Evolutionary conservation across 2,329 filamentous ascomycete genomes (phyloP).

Genomic region (Botrytis aclada): DNA sequence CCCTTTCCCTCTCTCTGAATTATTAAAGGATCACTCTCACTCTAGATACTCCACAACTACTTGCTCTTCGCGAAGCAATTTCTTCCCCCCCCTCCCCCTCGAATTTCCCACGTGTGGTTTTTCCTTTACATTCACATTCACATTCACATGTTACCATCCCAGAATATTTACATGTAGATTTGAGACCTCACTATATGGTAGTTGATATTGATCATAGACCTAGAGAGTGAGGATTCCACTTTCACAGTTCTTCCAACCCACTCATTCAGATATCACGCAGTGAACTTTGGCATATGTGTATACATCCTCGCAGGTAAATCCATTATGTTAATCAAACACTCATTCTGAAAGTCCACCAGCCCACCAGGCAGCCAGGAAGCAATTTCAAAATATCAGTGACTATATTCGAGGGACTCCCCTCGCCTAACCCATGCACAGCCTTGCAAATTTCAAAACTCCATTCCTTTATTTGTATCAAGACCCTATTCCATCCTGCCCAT

Average conservation of each 20-base stretch:
- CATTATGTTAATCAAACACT: conserved; percentile 3
- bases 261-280: not conserved
- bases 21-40: too few relatives aligned
- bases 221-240: too few relatives aligned
- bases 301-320: not conserved
- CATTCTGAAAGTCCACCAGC: not conserved
- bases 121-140: too few relatives aligned
- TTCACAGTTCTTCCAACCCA: not conserved
- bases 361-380: not conserved
- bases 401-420: not conserved
- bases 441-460: not conserved
- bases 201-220: not conserved
- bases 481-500: not conserved
- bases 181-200: not conserved
- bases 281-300: not conserved
- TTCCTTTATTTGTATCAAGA: not conserved
- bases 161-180: not conserved
- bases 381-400: not conserved
- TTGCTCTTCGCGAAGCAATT: too few relatives aligned
- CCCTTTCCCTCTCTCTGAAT: too few relatives aligned
- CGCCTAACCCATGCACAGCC: not conserved
- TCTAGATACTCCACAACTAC: too few relatives aligned
- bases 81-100: not conserved
- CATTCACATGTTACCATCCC: not conserved
- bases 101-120: fast-evolving